Percentiles rank a stretch among this genome's conserved stretches.
Evolutionary conservation across 1,284 basidiomycete genomes (phyloP).

Genomic region (Tetrapyrgos nigripes): DNA sequence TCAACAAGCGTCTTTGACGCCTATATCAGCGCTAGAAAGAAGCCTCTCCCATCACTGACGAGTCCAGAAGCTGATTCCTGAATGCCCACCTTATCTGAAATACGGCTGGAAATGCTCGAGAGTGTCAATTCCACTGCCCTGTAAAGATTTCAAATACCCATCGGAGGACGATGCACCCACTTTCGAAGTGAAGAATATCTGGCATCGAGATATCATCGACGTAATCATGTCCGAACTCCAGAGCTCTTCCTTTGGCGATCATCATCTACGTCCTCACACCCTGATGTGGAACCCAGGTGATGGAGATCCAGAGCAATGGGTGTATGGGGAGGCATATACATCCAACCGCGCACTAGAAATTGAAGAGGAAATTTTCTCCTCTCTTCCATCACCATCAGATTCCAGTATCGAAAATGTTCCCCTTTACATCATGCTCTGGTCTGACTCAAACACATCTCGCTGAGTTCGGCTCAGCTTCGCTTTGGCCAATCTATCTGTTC

Average conservation of each 20-base stretch:
- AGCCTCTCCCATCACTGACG: too few species aligned
- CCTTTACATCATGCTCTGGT: slow-evolving; percentile 25
- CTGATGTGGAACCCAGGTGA: slow-evolving; percentile 20
- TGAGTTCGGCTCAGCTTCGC: slow-evolving; percentile 32
- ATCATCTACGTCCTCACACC: slow-evolving; percentile 21
- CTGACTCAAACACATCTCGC: slow-evolving; percentile 34
- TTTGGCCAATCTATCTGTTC: slow-evolving; percentile 38
- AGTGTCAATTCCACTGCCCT: background rate
- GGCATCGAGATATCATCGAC: slow-evolving; percentile 2
- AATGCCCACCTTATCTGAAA: background rate
- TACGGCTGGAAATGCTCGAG: background rate
- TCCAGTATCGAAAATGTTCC: slow-evolving; percentile 28
- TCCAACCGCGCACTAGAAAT: slow-evolving; percentile 20
- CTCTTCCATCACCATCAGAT: slow-evolving; percentile 8
- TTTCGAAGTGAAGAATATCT: slow-evolving; percentile 10
- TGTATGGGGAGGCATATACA: slow-evolving; percentile 28
- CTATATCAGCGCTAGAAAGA: too few species aligned
- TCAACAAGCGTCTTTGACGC: background rate
- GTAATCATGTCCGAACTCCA: slow-evolving; percentile 4
- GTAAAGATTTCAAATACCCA: background rate
- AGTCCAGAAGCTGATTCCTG: background rate
- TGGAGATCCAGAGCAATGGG: slow-evolving; percentile 12
- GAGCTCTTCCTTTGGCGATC: background rate
- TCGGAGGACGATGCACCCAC: background rate
- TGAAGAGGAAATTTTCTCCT: slow-evolving; percentile 20